Base-by-base conservation (phyloP, 371 early-diverging fungal genomes). In the Sporodiniella umbellata region DNA sequence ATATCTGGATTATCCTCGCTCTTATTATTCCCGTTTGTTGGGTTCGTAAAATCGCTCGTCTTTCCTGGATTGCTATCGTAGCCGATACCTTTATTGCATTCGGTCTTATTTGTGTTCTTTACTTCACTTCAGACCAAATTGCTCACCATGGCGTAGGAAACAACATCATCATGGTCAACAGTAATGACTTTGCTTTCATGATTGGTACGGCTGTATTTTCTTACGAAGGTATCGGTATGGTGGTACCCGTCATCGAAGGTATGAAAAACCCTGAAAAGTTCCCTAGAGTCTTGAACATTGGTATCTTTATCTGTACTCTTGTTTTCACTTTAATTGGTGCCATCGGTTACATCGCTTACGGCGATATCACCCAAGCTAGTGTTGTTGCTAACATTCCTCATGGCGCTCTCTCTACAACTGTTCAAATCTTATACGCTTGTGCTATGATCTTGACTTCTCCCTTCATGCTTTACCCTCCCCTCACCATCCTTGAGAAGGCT, bases 191-290 rank as follows among this genome's bases (percentile, higher is more conserved):
- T 62, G 83, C 83, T 8, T 58, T 90, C 28, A 86, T 91, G 64
- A 78, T 92, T 33, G 93, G 92, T 17, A 92, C 92, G 15, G 89
- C 92, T 38, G 86, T 92, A 48, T 92, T 88, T 70, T 84, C 90
- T 12, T 92, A 88, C 63, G 93, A 92, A 69, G 93, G 93, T 42
- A 85, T 90, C 39, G 68, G 63, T 21, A 65, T 68, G 66, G 64
- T 48, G 12, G n/a, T 48, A 21, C 80, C 83, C 3, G 76, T 83
- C 48, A 72, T 77, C 11, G 74, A 83, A 60, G 78, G 81, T 14
- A 83, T 84, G 83, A 75, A 73, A 26, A 68, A 78, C 8, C 83
- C 85, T 7, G 53, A 70, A 26, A 74, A 83, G 48, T 90, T 92
- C 52, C 74, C 79, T 18, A 44, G 45, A 1, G 85, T 86, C 8